Conservation (phyloP, 192 early-diverging fungal genomes). For the Dissophora globulifera region DNA sequence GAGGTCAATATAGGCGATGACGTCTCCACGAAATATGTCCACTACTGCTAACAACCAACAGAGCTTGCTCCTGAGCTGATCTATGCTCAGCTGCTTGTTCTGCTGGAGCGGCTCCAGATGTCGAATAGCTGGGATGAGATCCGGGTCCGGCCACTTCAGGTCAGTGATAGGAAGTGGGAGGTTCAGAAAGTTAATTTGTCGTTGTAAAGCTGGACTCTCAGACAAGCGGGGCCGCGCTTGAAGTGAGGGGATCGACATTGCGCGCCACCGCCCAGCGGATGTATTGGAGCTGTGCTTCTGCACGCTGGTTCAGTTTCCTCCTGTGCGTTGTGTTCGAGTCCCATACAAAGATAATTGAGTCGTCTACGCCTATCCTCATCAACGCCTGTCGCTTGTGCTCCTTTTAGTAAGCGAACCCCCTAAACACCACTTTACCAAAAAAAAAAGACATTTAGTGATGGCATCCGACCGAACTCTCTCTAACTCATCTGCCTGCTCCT, state of each 20-base stretch:
- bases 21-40: not conserved
- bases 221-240: not conserved
- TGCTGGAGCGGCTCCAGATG: not conserved
- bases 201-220: conserved; percentile 8
- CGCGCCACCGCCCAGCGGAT: conserved; percentile 1
- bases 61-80: not conserved
- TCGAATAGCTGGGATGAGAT: not conserved
- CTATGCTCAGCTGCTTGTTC: not conserved
- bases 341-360: not conserved
- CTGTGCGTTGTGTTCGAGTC: not conserved
- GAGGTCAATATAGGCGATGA: not conserved
- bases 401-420: conserved; percentile 6
- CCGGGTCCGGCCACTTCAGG: not conserved
- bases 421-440: too few relatives aligned
- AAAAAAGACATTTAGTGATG: too few relatives aligned
- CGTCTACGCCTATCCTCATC: not conserved
- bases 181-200: not conserved
- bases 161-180: not conserved
- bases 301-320: too few relatives aligned
- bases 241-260: not conserved
- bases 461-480: too few relatives aligned
- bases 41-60: not conserved
- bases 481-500: too few relatives aligned
- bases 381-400: conserved; percentile 7
- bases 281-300: not conserved